These are phyloP conservation scores for Eucalyptus decipiens DNA, from an alignment of 345 rosid species.

Conservation along the genomic window DNA sequence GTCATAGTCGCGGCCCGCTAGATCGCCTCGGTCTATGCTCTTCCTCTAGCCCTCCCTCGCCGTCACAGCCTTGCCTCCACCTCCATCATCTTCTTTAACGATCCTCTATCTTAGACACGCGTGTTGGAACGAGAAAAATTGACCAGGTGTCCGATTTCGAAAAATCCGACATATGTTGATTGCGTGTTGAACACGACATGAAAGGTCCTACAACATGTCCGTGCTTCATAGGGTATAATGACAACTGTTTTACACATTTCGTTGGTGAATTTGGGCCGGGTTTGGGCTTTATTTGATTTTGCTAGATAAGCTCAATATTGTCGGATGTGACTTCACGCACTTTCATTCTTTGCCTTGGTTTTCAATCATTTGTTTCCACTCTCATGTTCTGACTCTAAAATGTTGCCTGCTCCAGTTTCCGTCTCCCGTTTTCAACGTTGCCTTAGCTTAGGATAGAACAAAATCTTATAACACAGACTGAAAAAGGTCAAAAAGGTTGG, in stretches of 20 bases:
- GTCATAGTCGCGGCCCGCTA: rapidly evolving
- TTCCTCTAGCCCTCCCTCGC: no score
- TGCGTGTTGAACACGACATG: rapidly evolving
- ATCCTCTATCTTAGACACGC: no score
- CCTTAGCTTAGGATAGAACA: no score
- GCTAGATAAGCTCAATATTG: neutral
- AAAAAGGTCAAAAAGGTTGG: no score
- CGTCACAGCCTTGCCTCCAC: rapidly evolving
- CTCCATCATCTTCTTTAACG: no score
- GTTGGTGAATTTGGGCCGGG: neutral
- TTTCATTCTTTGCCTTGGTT: neutral
- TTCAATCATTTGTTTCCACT: neutral
- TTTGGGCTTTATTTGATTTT: neutral
- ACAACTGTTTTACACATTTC: neutral
- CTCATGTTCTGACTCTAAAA: neutral
- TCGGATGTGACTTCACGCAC: neutral
- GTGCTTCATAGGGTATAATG: no score
- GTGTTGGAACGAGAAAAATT: rapidly evolving
- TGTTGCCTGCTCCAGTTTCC: no score
- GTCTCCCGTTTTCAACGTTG: no score
- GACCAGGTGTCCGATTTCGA: rapidly evolving
- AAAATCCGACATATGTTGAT: no score
- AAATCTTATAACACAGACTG: no score
- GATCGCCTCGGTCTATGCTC: no score
- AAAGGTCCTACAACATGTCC: no score